Percentiles rank a stretch among this genome's conserved stretches.
Evolutionary conservation across 164 flowering plant species (phyloP).

Genomic region (Chimonanthus salicifolius): DNA sequence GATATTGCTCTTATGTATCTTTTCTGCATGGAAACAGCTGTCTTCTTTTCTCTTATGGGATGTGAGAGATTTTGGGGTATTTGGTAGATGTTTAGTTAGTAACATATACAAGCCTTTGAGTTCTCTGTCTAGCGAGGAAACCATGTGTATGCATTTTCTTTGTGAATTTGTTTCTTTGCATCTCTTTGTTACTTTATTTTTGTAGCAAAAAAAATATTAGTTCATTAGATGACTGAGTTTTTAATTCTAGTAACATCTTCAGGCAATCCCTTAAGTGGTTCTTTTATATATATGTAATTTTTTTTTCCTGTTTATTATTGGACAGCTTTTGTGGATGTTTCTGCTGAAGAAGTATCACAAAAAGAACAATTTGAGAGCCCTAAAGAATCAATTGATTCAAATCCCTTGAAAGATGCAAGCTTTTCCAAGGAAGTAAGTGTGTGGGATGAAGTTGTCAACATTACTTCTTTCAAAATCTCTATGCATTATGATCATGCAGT

Average conservation of each 20-base stretch:
- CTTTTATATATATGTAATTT: neutral
- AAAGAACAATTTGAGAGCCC: conserved; percentile 44
- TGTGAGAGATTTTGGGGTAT: neutral
- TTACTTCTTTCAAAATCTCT: neutral
- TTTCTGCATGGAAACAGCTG: neutral
- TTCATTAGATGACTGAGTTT: neutral
- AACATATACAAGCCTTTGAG: neutral
- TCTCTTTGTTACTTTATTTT: neutral
- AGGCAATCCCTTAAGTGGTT: neutral
- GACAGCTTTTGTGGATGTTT: conserved; percentile 92
- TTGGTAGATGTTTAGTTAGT: neutral
- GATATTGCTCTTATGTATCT: too few species aligned
- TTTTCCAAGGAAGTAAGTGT: conserved; percentile 39
- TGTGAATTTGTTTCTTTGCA: neutral
- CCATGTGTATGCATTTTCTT: neutral
- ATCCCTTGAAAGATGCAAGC: conserved; percentile 33
- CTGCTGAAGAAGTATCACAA: conserved; percentile 60
- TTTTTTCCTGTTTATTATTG: neutral
- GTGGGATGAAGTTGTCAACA: conserved; percentile 1
- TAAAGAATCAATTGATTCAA: conserved; percentile 32
- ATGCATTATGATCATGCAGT: neutral
- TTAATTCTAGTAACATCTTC: neutral
- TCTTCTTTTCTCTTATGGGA: neutral
- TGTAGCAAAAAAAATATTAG: neutral
- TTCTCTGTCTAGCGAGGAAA: neutral